These are phyloP conservation scores for Penicillium argentinense DNA, from an alignment of 495 filamentous ascomycete genomes.

Conservation along the genomic window DNA sequence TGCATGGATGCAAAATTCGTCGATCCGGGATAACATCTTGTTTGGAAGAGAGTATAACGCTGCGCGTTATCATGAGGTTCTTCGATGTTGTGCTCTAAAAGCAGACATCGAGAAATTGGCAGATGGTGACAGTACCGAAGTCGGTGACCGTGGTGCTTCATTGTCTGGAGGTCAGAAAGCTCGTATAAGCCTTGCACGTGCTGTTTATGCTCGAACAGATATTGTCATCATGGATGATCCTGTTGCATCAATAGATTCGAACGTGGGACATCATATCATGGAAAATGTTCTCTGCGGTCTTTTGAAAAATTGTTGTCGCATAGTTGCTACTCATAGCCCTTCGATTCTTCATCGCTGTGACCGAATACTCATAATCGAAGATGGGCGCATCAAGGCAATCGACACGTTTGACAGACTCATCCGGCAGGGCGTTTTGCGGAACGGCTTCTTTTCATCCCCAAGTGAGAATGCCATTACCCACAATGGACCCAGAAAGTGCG, in stretches of 20 bases:
- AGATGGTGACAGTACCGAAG: not conserved
- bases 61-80: slow-evolving; percentile 1
- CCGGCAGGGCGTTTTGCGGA: not conserved
- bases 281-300: not conserved
- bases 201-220: not conserved
- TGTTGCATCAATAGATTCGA: no score
- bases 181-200: not conserved
- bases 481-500: not conserved
- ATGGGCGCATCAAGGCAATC: not conserved
- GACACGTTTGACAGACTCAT: not conserved
- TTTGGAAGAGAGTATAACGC: not conserved
- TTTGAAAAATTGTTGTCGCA: not conserved
- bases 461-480: not conserved
- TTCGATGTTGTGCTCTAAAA: slow-evolving; percentile 1
- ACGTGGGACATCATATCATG: not conserved
- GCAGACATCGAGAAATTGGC: not conserved
- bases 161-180: not conserved
- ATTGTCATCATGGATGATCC: slow-evolving; percentile 4
- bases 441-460: not conserved
- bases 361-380: not conserved
- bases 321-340: not conserved
- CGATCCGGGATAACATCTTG: slow-evolving; percentile 3
- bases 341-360: not conserved
- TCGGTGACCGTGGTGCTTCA: not conserved
- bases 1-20: slow-evolving; percentile 2